Evolutionary conservation across 1,284 basidiomycete genomes (phyloP), one percentile per base, ranked within the genome.

Genomic region (Leccinum discolor): DNA sequence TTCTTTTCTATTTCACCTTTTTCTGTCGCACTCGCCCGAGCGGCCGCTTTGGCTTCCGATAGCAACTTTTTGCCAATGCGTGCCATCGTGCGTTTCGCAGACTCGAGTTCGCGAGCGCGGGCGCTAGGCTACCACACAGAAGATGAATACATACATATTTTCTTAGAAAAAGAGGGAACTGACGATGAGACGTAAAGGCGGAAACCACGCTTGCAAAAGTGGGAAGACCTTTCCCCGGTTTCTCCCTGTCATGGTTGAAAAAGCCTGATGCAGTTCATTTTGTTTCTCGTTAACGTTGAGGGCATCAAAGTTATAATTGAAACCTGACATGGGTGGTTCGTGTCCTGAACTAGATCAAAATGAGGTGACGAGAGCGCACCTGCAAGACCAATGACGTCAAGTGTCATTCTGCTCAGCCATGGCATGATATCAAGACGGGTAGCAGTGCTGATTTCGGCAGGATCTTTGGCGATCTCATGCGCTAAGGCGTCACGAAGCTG

Each of bases 361-460:
- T 18, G 23, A 32, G 10, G 5, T 32, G 12, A 11, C 16, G 32
- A 29, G 16, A 47, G 8, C 60, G n/a, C 29, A 50, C 60, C 60
- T 32, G 60, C 87, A 12, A 86, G 77, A 8, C 89, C 89, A 64
- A 93, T 91, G 26, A 91, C 81, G 69, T 92, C 90, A 42, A 92
- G 77, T 0, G 90, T 91, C 65, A 82, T 80, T 63, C 81, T 82
- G 57, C 80, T 85, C 11, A 91, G 74, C 81, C 85, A 88, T 0
- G 81, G 75, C 5, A 88, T 75, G 2, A 86, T 81, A 65, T 92
- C 85, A 29, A 86, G 72, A 3, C 71, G 75, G 21, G 50, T 35
- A 0, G 64, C 44, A 6, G 59, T 47, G 14, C 59, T 61, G 5
- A 50, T 42, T 40, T 72, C 78, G 21, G 40, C 32, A 21, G 62